These are phyloP conservation scores for Suillus luteus DNA, from an alignment of 768 basidiomycete genomes.

Conservation along the genomic window DNA sequence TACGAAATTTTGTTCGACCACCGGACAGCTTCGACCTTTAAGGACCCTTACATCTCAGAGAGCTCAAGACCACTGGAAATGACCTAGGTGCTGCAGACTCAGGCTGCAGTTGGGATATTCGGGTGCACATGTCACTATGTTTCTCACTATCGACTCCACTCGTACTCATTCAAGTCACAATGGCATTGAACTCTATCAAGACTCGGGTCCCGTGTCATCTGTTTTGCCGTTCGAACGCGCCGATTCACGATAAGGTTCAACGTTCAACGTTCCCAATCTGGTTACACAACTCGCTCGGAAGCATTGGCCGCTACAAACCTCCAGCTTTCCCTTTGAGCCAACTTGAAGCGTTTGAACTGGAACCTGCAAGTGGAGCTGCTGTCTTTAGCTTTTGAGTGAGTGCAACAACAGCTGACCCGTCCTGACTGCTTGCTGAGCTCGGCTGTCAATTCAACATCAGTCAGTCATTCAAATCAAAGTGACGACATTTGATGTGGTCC, in stretches of 20 bases:
- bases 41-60: background rate
- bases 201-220: background rate
- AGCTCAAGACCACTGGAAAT: background rate
- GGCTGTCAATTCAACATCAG: no score
- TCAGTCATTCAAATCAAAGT: background rate
- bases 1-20: background rate
- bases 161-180: background rate
- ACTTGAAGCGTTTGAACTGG: background rate
- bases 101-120: background rate
- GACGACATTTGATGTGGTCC: background rate
- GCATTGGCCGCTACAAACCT: background rate
- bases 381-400: background rate
- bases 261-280: background rate
- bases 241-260: background rate
- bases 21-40: no score
- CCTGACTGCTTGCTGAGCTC: no score
- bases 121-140: background rate
- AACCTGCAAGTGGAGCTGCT: background rate
- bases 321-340: background rate
- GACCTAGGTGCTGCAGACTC: background rate
- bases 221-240: background rate
- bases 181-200: background rate
- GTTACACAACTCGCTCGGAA: background rate
- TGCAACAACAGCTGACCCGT: background rate
- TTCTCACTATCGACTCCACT: background rate